A percentile compares a stretch with the other conserved stretches of the same genome.
Evolutionary conservation across 23 red algal species (phyloP).

Genomic region (Pyropia yezoensis): DNA sequence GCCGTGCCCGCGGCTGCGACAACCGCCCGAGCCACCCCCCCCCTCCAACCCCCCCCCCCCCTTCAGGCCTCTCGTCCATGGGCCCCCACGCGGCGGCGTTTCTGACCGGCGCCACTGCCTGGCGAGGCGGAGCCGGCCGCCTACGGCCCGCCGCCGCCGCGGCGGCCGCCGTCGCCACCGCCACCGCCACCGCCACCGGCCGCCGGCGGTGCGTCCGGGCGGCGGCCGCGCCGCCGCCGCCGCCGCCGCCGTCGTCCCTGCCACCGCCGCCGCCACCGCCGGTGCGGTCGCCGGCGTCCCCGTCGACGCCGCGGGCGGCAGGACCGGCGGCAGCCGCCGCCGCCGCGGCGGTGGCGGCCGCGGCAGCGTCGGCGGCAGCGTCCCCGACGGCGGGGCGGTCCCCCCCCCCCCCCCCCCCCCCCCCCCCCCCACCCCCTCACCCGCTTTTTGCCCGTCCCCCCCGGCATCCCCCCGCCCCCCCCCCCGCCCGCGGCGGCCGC

Average conservation of each 20-base stretch:
- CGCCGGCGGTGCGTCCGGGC: background rate
- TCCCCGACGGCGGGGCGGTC: background rate
- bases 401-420: no score
- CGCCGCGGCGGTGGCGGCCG: no score
- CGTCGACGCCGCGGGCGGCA: background rate
- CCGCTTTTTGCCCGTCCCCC: no score
- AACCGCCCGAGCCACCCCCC: no score
- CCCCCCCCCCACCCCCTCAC: background rate
- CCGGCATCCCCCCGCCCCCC: background rate
- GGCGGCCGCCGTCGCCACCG: no score
- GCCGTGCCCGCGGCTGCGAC: background rate
- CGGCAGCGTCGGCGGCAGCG: background rate
- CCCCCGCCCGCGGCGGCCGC: background rate
- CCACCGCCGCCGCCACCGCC: constrained; percentile 1
- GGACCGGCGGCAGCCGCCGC: background rate
- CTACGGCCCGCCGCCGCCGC: no score
- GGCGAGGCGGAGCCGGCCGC: no score
- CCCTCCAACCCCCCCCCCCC: no score
- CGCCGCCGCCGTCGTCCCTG: background rate
- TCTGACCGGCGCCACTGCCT: no score
- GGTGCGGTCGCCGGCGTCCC: background rate
- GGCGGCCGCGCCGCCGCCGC: background rate
- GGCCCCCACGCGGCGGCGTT: no score
- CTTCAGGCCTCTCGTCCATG: no score
- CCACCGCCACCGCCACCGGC: background rate